These are phyloP conservation scores for Benincasa hispida DNA, from an alignment of 306 rosid genomes.

Conservation along the genomic window DNA sequence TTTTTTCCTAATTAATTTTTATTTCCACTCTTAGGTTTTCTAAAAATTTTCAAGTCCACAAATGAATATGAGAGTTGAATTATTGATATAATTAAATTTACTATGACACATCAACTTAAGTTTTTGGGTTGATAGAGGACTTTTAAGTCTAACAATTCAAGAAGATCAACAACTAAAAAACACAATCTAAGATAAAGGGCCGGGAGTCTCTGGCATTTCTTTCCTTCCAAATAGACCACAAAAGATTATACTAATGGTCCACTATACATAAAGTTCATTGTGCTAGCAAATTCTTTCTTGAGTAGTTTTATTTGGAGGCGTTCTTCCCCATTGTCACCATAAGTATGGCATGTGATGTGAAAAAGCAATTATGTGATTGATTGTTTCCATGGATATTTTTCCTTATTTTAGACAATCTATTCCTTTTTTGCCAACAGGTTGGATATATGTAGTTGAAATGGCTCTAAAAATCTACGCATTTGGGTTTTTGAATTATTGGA, in stretches of 20 bases:
- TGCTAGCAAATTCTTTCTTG: background rate
- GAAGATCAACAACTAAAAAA: background rate
- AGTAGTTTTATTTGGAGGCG: slow-evolving; percentile 1
- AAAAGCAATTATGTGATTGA: background rate
- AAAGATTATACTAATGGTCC: background rate
- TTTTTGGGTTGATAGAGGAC: too few species aligned
- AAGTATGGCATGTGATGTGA: background rate
- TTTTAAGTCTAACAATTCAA: background rate
- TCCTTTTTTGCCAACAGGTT: slow-evolving; percentile 42
- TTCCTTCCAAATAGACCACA: background rate
- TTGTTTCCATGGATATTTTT: background rate
- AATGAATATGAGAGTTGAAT: too few species aligned
- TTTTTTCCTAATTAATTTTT: too few species aligned
- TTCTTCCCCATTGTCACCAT: background rate
- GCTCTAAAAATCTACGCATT: slow-evolving; percentile 60
- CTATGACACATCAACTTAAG: too few species aligned
- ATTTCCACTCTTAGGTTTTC: too few species aligned
- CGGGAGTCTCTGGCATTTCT: background rate
- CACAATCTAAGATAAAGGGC: background rate
- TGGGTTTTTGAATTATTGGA: slow-evolving; percentile 93
- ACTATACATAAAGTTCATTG: background rate
- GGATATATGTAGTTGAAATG: slow-evolving; percentile 91
- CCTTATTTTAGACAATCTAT: background rate
- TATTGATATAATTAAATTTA: too few species aligned
- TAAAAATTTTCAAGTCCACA: too few species aligned